Evolutionary conservation across 2,329 filamentous ascomycete species (phyloP).

Genomic region (Fusarium zealandicum): DNA sequence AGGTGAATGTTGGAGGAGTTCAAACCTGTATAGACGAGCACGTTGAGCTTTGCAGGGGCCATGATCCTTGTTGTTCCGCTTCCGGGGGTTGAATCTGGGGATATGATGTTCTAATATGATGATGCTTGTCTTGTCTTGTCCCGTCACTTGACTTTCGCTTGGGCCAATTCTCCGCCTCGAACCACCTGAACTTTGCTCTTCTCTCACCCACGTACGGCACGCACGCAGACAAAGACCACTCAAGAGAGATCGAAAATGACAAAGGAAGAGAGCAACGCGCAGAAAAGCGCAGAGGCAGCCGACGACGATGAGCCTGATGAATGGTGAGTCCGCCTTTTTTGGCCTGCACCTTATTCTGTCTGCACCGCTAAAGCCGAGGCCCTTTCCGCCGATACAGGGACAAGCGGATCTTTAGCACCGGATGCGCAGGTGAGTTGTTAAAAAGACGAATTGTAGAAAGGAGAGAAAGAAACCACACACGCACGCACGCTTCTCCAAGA

Average conservation of each 20-base stretch:
- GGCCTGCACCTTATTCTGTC: constrained; percentile 1
- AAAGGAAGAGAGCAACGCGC: constrained; percentile 57
- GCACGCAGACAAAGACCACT: not conserved
- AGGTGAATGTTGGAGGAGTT: not conserved
- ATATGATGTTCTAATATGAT: not conserved
- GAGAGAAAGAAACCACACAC: not conserved
- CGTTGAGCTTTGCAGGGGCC: constrained; percentile 78
- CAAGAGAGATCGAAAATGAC: constrained; percentile 48
- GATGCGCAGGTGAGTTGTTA: constrained; percentile 78
- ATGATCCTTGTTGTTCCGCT: constrained; percentile 51
- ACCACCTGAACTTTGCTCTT: constrained; percentile 32
- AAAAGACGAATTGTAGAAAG: not conserved
- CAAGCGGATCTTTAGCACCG: constrained; percentile 96
- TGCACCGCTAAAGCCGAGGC: constrained; percentile 34
- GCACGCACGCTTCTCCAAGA: no score
- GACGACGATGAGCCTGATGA: constrained; percentile 87
- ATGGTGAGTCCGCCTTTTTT: constrained; percentile 68
- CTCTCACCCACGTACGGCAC: constrained; percentile 9
- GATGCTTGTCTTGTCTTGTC: constrained; percentile 6
- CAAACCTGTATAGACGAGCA: constrained; percentile 89
- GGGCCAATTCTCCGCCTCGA: constrained; percentile 34
- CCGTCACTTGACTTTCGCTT: constrained; percentile 39
- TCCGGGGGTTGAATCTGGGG: not conserved
- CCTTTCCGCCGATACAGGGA: constrained; percentile 68
- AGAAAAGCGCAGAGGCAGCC: constrained; percentile 46